These are phyloP conservation scores for Talaromyces trachyspermus DNA, from an alignment of 495 filamentous ascomycete species.

Conservation along the genomic window DNA sequence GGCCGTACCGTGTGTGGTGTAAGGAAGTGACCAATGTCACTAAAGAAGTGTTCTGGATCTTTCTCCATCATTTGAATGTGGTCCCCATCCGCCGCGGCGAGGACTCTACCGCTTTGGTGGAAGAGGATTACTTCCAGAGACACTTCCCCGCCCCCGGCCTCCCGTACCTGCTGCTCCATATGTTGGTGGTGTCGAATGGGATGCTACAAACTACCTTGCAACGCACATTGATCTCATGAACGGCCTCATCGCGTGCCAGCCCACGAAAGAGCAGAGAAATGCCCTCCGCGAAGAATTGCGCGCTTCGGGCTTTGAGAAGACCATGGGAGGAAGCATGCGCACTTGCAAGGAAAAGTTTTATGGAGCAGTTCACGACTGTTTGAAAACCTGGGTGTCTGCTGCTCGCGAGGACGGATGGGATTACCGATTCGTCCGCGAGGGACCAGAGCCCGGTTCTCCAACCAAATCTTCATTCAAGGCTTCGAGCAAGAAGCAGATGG, in stretches of 20 bases:
- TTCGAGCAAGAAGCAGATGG: conserved; percentile 31
- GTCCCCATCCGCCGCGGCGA: conserved; percentile 47
- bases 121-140: conserved; percentile 48
- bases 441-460: conserved; percentile 43
- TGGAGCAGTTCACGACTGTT: conserved; percentile 75
- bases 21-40: conserved; percentile 87
- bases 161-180: conserved; percentile 94
- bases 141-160: conserved; percentile 86
- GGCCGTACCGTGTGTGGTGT: conserved; percentile 89
- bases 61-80: conserved; percentile 87
- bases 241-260: conserved; percentile 78
- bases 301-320: conserved; percentile 86
- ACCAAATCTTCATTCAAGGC: conserved; percentile 38
- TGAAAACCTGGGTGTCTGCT: conserved; percentile 85
- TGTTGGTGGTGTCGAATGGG: conserved; percentile 97
- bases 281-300: conserved; percentile 64
- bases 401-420: conserved; percentile 85
- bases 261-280: conserved; percentile 67
- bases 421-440: conserved; percentile 65
- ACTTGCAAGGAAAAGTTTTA: conserved; percentile 99
- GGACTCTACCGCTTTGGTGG: conserved; percentile 17
- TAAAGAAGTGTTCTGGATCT: conserved; percentile 99
- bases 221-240: conserved; percentile 90
- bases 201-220: conserved; percentile 92
- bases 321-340: conserved; percentile 73